Evolutionary conservation across 1,284 basidiomycete species (phyloP), one percentile per base, ranked within the genome.

Genomic region (Pseudozyma hubeiensis): DNA sequence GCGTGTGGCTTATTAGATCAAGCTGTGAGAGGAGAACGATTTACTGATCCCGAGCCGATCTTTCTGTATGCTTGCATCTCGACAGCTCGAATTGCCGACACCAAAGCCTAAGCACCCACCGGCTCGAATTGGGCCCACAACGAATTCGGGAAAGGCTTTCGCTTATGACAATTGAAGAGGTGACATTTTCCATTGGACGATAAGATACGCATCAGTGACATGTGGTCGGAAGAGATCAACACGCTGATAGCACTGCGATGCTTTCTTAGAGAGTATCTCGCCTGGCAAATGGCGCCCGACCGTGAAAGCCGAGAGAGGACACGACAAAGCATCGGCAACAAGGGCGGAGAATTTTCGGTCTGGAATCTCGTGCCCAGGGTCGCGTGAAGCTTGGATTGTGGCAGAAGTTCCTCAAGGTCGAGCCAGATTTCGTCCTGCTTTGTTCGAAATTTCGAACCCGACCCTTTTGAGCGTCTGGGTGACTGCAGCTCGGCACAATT

Each of bases 61-160:
- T 37, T 19, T 19, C 17, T 24, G 13, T 44, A 9, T 4, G 11
- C 16, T 55, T 19, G 1, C 29, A 37, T 35, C 16, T 37, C 10
- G 35, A 52, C 64, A 66, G 64, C 57, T 44, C 57, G 64, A 16
- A 66, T 66, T 34, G 64, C 53, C 48, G 57, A 66, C 31, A 66
- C 57, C 14, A 60, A 56, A 33, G 53, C 53, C 30, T 64, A 35
- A 51, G 2, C 24, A 24, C 24, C 24, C 24, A 24, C 24, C 24
- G 24, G 24, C 24, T 24, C 24, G 24, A 24, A 24, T 24, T 24
- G 24, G 24, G 24, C 24, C 24, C 24, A 24, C 24, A 24, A 24
- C 24, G 24, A 24, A 24, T 24, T 24, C 24, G 24, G 24, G 24
- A 24, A 24, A 24, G 24, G 24, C 24, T 24, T 24, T 24, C 24